These are phyloP conservation scores for Exsudoporus frostii DNA, from an alignment of 768 basidiomycete species.

Conservation along the genomic window DNA sequence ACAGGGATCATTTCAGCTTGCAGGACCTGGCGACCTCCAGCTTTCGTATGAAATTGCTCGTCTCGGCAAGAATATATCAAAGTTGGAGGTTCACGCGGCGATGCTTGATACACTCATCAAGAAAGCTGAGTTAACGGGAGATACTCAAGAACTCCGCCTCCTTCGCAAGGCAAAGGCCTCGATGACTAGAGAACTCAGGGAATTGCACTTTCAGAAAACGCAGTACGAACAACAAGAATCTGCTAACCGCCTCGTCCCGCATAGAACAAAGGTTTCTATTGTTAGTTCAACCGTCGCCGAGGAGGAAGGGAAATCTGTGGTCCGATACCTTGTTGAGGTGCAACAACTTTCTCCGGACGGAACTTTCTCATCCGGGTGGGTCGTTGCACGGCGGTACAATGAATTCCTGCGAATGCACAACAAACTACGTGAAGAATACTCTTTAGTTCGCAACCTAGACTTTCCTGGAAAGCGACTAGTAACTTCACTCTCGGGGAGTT, in stretches of 20 bases:
- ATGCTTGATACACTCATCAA: conserved; percentile 87
- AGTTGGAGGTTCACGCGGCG: conserved; percentile 74
- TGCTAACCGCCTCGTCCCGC: conserved; percentile 83
- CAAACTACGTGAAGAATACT: conserved; percentile 74
- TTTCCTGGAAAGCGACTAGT: conserved; percentile 95
- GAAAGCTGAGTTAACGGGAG: conserved; percentile 93
- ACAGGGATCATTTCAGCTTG: conserved; percentile 62
- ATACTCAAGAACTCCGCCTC: conserved; percentile 78
- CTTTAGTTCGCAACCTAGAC: conserved; percentile 66
- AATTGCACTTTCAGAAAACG: conserved; percentile 82
- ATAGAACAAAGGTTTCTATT: conserved; percentile 81
- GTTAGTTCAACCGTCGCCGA: conserved; percentile 80
- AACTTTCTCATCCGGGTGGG: conserved; percentile 82
- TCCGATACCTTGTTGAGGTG: conserved; percentile 89
- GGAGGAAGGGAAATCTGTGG: conserved; percentile 85
- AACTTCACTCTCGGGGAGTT: conserved; percentile 78
- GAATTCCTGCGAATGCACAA: conserved; percentile 91
- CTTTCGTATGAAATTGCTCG: conserved; percentile 83
- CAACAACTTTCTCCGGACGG: conserved; percentile 84
- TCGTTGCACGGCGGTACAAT: conserved; percentile 89
- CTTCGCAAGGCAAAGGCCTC: conserved; percentile 79
- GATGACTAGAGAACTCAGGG: conserved; percentile 77
- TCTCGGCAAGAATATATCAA: conserved; percentile 69
- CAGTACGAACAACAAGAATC: conserved; percentile 94
- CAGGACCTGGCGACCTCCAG: conserved; percentile 87